Evolutionary conservation across 2,329 filamentous ascomycete species (phyloP).

Genomic region (Ophiostoma quercus): DNA sequence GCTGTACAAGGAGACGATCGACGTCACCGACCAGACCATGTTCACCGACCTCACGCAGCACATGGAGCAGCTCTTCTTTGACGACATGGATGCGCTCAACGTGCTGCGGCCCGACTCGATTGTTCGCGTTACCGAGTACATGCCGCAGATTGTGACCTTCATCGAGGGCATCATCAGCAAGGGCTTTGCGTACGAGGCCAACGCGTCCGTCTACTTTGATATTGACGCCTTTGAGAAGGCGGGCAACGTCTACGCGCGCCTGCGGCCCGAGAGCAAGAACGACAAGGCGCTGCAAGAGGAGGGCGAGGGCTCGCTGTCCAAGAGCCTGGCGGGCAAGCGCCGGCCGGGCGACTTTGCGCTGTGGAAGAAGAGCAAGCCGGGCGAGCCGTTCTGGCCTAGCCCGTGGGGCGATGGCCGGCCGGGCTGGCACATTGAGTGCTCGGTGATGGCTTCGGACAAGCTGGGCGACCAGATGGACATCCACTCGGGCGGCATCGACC

Average conservation of each 20-base stretch:
- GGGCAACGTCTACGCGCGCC: conserved; percentile 60
- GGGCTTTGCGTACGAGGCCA: conserved; percentile 57
- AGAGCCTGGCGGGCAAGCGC: conserved; percentile 55
- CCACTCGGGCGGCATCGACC: conserved; percentile 66
- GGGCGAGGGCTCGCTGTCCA: conserved; percentile 60
- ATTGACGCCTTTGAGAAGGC: conserved; percentile 61
- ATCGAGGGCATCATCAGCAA: conserved; percentile 62
- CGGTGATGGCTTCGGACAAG: conserved; percentile 63
- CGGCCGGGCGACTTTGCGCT: conserved; percentile 62
- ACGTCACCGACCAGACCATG: conserved; percentile 58
- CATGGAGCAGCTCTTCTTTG: conserved; percentile 63
- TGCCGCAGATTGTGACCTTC: conserved; percentile 55
- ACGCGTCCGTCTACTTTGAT: conserved; percentile 68
- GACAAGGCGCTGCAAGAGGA: conserved; percentile 60
- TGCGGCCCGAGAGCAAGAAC: conserved; percentile 65
- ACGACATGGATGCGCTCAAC: conserved; percentile 62
- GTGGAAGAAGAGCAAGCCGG: conserved; percentile 58
- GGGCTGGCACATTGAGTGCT: conserved; percentile 73
- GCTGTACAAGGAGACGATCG: conserved; percentile 50
- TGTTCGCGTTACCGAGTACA: conserved; percentile 64
- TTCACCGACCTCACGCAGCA: conserved; percentile 61
- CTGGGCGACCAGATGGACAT: conserved; percentile 64
- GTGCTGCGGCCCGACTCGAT: conserved; percentile 59
- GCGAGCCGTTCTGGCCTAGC: conserved; percentile 50
- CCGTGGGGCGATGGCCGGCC: conserved; percentile 64